Evolutionary conservation across 768 basidiomycete genomes (phyloP).

Genomic region (Phallus indusiatus): DNA sequence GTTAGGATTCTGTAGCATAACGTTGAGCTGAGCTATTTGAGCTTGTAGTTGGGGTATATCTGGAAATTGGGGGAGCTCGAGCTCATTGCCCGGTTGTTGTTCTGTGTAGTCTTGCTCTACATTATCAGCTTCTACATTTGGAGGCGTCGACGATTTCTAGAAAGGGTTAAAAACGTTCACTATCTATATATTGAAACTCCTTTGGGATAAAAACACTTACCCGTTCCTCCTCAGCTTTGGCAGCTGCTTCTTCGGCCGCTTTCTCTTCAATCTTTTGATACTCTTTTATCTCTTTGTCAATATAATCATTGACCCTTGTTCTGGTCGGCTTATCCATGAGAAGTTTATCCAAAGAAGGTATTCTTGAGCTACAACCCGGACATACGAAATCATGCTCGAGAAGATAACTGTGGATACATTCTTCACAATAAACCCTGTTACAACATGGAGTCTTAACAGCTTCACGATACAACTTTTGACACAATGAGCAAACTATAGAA

Average conservation of each 20-base stretch:
- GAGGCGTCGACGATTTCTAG: not conserved
- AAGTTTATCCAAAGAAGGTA: constrained; percentile 83
- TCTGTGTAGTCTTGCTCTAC: constrained; percentile 64
- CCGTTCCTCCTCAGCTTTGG: constrained; percentile 9
- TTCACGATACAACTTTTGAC: constrained; percentile 88
- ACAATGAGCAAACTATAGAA: constrained; percentile 78
- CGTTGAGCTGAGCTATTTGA: constrained; percentile 69
- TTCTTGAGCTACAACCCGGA: constrained; percentile 81
- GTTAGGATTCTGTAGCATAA: constrained; percentile 71
- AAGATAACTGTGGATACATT: constrained; percentile 91
- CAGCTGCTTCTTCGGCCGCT: constrained; percentile 15
- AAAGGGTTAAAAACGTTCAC: not conserved
- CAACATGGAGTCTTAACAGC: constrained; percentile 96
- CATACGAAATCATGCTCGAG: constrained; percentile 94
- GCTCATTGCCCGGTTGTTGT: constrained; percentile 43
- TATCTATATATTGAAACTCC: not conserved
- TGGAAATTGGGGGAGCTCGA: constrained; percentile 45
- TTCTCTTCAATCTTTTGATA: constrained; percentile 50
- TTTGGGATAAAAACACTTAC: not conserved
- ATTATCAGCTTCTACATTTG: constrained; percentile 17
- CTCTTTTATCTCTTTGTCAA: constrained; percentile 72
- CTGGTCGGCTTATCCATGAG: constrained; percentile 71
- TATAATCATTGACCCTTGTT: constrained; percentile 69
- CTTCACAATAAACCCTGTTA: constrained; percentile 85
- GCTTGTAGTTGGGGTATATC: constrained; percentile 79